Evolutionary conservation across 2,329 filamentous ascomycete species (phyloP).

Genomic region (Aspergillus puulaauensis): DNA sequence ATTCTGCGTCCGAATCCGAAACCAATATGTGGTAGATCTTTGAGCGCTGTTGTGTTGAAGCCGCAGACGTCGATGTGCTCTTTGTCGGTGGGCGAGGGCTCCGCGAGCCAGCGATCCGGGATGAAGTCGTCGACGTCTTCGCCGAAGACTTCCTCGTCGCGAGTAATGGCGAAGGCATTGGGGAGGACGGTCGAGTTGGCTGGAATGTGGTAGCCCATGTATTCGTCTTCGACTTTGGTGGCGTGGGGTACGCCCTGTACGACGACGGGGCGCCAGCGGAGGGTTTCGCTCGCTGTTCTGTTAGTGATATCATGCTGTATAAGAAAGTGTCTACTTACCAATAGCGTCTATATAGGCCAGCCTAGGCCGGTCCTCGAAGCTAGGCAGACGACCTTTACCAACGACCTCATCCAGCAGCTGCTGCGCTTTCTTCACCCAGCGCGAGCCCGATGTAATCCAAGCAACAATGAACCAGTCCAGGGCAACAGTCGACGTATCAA

Average conservation of each 20-base stretch:
- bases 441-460: background rate
- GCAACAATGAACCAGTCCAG: constrained; percentile 5
- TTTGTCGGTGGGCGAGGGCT: background rate
- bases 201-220: constrained; percentile 1
- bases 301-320: no score
- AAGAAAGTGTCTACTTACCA: no score
- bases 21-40: background rate
- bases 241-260: background rate
- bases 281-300: constrained; percentile 1
- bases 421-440: background rate
- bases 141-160: background rate
- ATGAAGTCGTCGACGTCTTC: background rate
- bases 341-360: constrained; percentile 1
- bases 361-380: background rate
- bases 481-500: background rate
- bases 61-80: background rate
- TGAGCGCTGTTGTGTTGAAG: background rate
- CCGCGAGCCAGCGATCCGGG: background rate
- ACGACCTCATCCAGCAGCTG: background rate
- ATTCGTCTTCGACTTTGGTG: background rate
- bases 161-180: background rate
- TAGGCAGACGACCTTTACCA: background rate
- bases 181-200: background rate
- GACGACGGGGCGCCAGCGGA: constrained; percentile 1
- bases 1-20: background rate